A percentile compares a stretch with the other conserved stretches of the same genome.
Evolutionary conservation across 768 basidiomycete species (phyloP).

Genomic region (Pulveroboletus sp.): DNA sequence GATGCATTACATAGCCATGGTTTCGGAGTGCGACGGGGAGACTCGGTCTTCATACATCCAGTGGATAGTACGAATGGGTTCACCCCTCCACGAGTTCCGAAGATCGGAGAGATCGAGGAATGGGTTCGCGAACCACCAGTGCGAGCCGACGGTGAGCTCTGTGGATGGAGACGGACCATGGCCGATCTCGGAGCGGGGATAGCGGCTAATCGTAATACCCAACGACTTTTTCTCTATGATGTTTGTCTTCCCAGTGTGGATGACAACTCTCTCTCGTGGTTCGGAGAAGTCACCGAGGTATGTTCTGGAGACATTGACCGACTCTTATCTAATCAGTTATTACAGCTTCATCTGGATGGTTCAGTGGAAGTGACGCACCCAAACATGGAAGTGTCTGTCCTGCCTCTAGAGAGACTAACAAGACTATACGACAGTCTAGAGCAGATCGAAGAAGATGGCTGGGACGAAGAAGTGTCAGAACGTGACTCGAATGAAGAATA

Average conservation of each 20-base stretch:
- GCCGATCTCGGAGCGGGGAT: slow-evolving; percentile 57
- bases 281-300: slow-evolving; percentile 81
- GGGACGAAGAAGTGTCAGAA: slow-evolving; percentile 39
- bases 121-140: slow-evolving; percentile 67
- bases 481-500: slow-evolving; percentile 38
- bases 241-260: slow-evolving; percentile 40
- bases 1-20: slow-evolving; percentile 47
- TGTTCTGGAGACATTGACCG: slow-evolving; percentile 17
- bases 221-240: slow-evolving; percentile 34
- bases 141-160: slow-evolving; percentile 44
- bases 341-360: slow-evolving; percentile 70
- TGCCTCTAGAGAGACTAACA: slow-evolving; percentile 66
- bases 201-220: slow-evolving; percentile 43
- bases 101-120: slow-evolving; percentile 77
- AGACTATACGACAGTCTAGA: slow-evolving; percentile 79
- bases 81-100: slow-evolving; percentile 64
- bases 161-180: slow-evolving; percentile 72
- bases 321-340: slow-evolving; percentile 6
- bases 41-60: slow-evolving; percentile 77
- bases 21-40: slow-evolving; percentile 78
- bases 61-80: slow-evolving; percentile 70
- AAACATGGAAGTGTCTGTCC: slow-evolving; percentile 41
- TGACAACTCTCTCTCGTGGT: slow-evolving; percentile 59
- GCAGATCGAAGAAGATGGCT: slow-evolving; percentile 67
- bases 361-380: slow-evolving; percentile 70